Percentiles rank a stretch among this genome's conserved stretches.
Evolutionary conservation across 2,329 filamentous ascomycete species (phyloP).

Genomic region (Ceratocystis alfenasii): DNA sequence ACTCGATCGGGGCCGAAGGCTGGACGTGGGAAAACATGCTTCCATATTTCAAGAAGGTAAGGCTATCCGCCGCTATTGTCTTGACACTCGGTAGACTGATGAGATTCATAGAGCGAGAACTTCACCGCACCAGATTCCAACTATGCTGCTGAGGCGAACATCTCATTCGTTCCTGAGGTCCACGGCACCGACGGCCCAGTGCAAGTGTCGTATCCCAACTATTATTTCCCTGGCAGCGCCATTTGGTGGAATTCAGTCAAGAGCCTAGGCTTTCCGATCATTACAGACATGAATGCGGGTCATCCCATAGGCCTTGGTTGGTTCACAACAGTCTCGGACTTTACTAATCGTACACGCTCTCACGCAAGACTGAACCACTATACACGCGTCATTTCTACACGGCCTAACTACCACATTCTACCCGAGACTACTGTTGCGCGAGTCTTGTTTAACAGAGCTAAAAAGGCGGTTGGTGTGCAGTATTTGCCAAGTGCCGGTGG

Average conservation of each 20-base stretch:
- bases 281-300: conserved; percentile 32
- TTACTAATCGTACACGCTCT: conserved; percentile 27
- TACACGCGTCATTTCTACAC: conserved; percentile 28
- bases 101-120: conserved; percentile 22
- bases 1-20: conserved; percentile 34
- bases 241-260: conserved; percentile 38
- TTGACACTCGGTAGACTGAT: background rate
- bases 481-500: conserved; percentile 35
- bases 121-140: conserved; percentile 21
- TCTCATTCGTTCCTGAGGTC: conserved; percentile 33
- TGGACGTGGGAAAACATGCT: conserved; percentile 32
- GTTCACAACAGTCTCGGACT: conserved; percentile 28
- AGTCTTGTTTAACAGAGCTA: conserved; percentile 41
- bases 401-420: conserved; percentile 49
- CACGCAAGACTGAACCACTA: conserved; percentile 28
- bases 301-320: conserved; percentile 26
- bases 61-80: background rate
- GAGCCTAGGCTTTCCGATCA: conserved; percentile 41
- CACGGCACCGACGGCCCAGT: conserved; percentile 47
- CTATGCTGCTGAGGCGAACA: conserved; percentile 22
- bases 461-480: conserved; percentile 46
- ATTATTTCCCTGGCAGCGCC: conserved; percentile 29
- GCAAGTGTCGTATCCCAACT: conserved; percentile 34
- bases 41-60: conserved; percentile 36
- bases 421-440: conserved; percentile 44